Evolutionary conservation across 2,329 filamentous ascomycete genomes (phyloP).

Genomic region (Monosporascus sp.): DNA sequence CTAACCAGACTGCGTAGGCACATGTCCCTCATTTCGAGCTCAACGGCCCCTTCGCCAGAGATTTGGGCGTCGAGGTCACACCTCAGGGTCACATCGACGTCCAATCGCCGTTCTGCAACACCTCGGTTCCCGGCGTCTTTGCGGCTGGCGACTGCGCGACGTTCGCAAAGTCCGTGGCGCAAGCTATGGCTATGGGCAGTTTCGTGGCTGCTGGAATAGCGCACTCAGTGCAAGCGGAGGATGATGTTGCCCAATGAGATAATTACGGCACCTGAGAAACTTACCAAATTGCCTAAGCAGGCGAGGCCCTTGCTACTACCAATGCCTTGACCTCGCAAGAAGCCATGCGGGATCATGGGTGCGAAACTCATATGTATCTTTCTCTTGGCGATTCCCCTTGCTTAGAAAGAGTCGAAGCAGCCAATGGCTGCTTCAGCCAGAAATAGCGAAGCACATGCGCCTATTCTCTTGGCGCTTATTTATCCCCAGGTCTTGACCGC

Average conservation of each 20-base stretch:
- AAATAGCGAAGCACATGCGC: no score
- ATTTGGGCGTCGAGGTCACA: constrained; percentile 38
- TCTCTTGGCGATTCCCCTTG: no score
- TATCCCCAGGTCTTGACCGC: no score
- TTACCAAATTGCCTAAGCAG: no score
- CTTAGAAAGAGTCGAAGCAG: no score
- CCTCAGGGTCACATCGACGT: constrained; percentile 38
- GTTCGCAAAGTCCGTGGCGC: constrained; percentile 17
- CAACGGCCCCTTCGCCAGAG: constrained; percentile 35
- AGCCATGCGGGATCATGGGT: no score
- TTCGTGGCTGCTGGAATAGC: constrained; percentile 15
- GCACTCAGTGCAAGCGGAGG: constrained; percentile 17
- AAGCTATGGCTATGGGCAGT: constrained; percentile 21
- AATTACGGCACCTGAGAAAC: no score
- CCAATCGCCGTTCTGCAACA: constrained; percentile 40
- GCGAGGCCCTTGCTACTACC: not conserved
- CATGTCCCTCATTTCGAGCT: constrained; percentile 33
- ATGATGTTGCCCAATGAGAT: constrained; percentile 14
- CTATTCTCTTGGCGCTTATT: no score
- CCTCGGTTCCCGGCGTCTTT: constrained; percentile 46
- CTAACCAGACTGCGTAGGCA: constrained; percentile 10
- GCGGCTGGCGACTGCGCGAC: constrained; percentile 45
- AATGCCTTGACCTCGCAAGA: no score
- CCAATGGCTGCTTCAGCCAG: no score
- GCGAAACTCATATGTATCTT: no score